phyloP scores from a whole-genome alignment of 176 grass and related monocot species.

The Carex pumila region DNA sequence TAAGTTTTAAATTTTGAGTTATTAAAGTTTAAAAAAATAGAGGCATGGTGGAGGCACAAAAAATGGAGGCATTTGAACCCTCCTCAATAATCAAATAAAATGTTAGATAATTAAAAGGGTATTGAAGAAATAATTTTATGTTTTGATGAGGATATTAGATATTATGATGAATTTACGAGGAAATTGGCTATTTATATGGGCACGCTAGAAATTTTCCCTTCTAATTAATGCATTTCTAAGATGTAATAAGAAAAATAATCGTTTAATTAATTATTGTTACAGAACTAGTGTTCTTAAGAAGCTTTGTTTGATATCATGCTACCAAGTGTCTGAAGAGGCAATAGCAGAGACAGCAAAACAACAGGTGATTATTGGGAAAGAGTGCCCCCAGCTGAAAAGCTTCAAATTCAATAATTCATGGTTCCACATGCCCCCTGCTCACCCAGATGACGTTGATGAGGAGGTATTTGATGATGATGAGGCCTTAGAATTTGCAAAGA shows the following conservation, averaged over 20 bases:
- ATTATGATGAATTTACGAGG: no score
- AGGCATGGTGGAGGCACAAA: no score
- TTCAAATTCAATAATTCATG: conserved; percentile 18
- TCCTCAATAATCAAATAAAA: no score
- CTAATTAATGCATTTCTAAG: neutral
- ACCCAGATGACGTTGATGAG: neutral
- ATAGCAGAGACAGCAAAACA: neutral
- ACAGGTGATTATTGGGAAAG: conserved; percentile 12
- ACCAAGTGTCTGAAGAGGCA: neutral
- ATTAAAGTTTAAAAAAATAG: no score
- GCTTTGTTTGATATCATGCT: conserved; percentile 23
- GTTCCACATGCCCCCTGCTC: neutral
- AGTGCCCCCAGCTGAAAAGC: conserved; percentile 23
- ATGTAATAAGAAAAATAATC: neutral
- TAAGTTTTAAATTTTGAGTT: no score
- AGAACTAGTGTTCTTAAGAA: conserved; percentile 33
- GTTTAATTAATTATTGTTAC: neutral
- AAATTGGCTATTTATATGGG: no score
- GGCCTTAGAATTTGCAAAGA: conserved; percentile 33
- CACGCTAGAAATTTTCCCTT: no score
- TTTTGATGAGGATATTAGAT: no score
- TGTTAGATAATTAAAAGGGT: no score
- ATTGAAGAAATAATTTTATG: no score
- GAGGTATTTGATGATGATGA: conserved; percentile 5
- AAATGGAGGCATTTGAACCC: no score